Conservation (phyloP, 1,139 yeast species). For the Candida sojae region DNA sequence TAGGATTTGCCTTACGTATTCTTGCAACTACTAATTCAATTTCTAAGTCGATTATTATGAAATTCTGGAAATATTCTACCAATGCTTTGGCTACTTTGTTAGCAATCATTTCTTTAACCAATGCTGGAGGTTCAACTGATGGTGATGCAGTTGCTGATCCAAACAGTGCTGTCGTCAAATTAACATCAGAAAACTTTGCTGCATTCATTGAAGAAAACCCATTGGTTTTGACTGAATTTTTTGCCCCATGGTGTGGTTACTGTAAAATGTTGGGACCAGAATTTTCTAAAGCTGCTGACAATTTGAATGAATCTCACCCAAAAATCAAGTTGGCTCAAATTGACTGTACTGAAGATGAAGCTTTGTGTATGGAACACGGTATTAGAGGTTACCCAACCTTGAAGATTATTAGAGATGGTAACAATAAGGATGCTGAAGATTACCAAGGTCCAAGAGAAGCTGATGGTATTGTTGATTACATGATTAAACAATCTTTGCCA, state of each 20-base stretch:
- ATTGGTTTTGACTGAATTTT: conserved; percentile 89
- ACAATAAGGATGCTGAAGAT: conserved; percentile 47
- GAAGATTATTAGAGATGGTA: conserved; percentile 80
- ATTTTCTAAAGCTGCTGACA: conserved; percentile 81
- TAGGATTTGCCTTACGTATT: neutral
- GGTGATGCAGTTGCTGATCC: conserved; percentile 75
- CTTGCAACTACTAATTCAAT: neutral
- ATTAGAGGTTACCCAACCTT: conserved; percentile 92
- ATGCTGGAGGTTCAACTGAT: conserved; percentile 43
- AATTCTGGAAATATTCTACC: conserved; percentile 44
- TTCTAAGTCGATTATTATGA: conserved; percentile 23
- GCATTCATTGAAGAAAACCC: conserved; percentile 70
- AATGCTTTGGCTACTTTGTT: conserved; percentile 40
- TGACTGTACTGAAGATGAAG: conserved; percentile 88
- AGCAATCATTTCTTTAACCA: conserved; percentile 34
- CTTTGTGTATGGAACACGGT: conserved; percentile 72
- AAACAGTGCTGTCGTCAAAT: conserved; percentile 85
- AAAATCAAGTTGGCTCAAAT: conserved; percentile 83
- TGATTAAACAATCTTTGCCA: conserved; percentile 84
- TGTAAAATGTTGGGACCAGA: conserved; percentile 95
- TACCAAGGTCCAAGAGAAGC: conserved; percentile 87
- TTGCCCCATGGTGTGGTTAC: conserved; percentile 99
- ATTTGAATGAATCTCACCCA: conserved; percentile 56
- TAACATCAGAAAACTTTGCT: conserved; percentile 61
- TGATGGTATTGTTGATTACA: conserved; percentile 71